Evolutionary conservation across 495 filamentous ascomycete genomes (phyloP).

Genomic region (Daldinia loculata): DNA sequence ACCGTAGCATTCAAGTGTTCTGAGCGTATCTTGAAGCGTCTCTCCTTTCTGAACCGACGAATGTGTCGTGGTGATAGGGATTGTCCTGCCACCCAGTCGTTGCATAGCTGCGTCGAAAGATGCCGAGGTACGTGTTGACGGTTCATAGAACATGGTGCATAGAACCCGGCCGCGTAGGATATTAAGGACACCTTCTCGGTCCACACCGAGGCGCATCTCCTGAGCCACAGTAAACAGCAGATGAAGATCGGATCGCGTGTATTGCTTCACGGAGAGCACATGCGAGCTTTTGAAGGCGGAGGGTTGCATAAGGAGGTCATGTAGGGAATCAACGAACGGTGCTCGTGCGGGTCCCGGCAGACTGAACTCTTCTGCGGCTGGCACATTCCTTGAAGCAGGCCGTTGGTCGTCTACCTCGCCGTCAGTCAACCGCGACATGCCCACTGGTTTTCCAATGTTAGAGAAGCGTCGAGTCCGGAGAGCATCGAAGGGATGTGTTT

Average conservation of each 20-base stretch:
- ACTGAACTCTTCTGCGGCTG: slow-evolving; percentile 60
- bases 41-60: slow-evolving; percentile 94
- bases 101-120: slow-evolving; percentile 99
- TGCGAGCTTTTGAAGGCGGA: slow-evolving; percentile 88
- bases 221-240: slow-evolving; percentile 94
- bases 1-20: slow-evolving; percentile 91
- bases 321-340: slow-evolving; percentile 54
- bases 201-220: slow-evolving; percentile 93
- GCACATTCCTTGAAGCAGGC: slow-evolving; percentile 30
- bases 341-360: slow-evolving; percentile 57
- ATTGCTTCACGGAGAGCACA: slow-evolving; percentile 89
- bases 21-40: slow-evolving; percentile 88
- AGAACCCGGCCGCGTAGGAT: slow-evolving; percentile 86
- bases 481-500: slow-evolving; percentile 52
- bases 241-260: slow-evolving; percentile 85
- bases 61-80: slow-evolving; percentile 78
- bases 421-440: slow-evolving; percentile 36
- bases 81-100: slow-evolving; percentile 84
- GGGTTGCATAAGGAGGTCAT: slow-evolving; percentile 72
- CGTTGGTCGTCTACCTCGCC: slow-evolving; percentile 37
- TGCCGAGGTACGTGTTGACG: slow-evolving; percentile 92
- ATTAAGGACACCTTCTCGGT: slow-evolving; percentile 87
- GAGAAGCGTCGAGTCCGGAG: slow-evolving; percentile 57
- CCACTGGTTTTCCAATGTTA: slow-evolving; percentile 45
- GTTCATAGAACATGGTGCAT: slow-evolving; percentile 95